These are phyloP conservation scores for Penicillium sp. DNA, from an alignment of 2,329 filamentous ascomycete species.

Conservation along the genomic window DNA sequence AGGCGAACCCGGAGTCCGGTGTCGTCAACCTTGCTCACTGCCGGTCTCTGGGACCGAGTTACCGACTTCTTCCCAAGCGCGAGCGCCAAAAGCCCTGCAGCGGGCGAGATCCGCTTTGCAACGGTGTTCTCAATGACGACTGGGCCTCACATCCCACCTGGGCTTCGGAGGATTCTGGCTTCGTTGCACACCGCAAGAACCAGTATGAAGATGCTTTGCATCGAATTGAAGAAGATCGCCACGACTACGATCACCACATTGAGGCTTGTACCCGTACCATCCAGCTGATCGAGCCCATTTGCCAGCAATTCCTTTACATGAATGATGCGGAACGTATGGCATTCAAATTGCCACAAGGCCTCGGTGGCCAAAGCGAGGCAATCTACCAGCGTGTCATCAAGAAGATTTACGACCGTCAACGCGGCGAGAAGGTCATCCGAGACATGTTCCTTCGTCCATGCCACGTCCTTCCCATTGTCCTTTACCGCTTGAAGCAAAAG, in stretches of 20 bases:
- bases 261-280: conserved; percentile 94
- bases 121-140: conserved; percentile 89
- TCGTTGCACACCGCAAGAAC: conserved; percentile 97
- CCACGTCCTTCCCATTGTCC: conserved; percentile 80
- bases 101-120: conserved; percentile 91
- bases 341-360: conserved; percentile 76
- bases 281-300: conserved; percentile 90
- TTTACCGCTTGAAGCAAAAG: conserved; percentile 90
- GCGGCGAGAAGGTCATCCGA: conserved; percentile 78
- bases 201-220: conserved; percentile 91
- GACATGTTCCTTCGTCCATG: conserved; percentile 83
- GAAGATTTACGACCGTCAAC: conserved; percentile 89
- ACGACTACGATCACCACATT: conserved; percentile 98
- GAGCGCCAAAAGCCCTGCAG: conserved; percentile 90
- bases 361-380: conserved; percentile 90
- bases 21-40: conserved; percentile 94
- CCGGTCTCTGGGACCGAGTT: conserved; percentile 91
- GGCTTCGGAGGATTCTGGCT: conserved; percentile 97
- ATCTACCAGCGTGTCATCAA: conserved; percentile 97
- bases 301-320: conserved; percentile 83
- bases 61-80: conserved; percentile 83
- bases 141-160: conserved; percentile 99
- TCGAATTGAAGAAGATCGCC: conserved; percentile 93
- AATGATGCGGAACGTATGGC: conserved; percentile 66
- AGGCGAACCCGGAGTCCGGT: conserved; percentile 67